Conservation (phyloP, 2,329 filamentous ascomycete genomes). For the Cercospora sesami region DNA sequence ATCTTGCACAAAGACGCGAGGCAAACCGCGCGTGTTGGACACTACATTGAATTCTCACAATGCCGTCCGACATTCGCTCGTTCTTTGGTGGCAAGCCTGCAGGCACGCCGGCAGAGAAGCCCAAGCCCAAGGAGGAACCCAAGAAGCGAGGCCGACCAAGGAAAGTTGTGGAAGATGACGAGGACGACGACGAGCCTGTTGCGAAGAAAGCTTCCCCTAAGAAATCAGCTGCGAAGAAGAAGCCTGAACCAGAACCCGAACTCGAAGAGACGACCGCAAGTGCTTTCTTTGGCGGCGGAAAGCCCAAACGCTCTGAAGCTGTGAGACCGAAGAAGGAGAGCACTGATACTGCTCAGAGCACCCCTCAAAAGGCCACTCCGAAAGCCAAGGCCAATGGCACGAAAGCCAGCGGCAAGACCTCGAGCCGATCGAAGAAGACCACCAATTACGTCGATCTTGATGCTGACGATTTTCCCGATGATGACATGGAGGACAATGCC, state of each 20-base stretch:
- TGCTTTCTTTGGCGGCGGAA: slow-evolving; percentile 61
- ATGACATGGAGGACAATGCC: slow-evolving; percentile 53
- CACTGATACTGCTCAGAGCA: slow-evolving; percentile 35
- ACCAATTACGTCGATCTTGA: slow-evolving; percentile 43
- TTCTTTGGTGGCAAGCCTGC: slow-evolving; percentile 82
- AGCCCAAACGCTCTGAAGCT: slow-evolving; percentile 53
- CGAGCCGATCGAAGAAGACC: slow-evolving; percentile 45
- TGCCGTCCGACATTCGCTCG: slow-evolving; percentile 83
- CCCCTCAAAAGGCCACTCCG: slow-evolving; percentile 42
- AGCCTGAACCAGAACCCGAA: slow-evolving; percentile 30
- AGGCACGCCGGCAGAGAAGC: slow-evolving; percentile 48
- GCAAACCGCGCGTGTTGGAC: neutral
- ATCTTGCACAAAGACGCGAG: neutral
- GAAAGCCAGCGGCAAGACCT: slow-evolving; percentile 40
- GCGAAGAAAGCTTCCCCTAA: slow-evolving; percentile 45
- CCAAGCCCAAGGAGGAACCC: slow-evolving; percentile 39
- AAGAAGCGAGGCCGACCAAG: slow-evolving; percentile 53
- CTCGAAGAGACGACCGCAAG: slow-evolving; percentile 60
- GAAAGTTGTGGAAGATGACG: slow-evolving; percentile 78
- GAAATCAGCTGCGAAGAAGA: slow-evolving; percentile 53
- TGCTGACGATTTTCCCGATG: slow-evolving; percentile 41
- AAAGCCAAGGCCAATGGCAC: slow-evolving; percentile 40
- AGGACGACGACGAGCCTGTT: slow-evolving; percentile 54
- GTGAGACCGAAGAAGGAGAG: slow-evolving; percentile 28
- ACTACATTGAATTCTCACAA: slow-evolving; percentile 43